phyloP scores from a whole-genome alignment of 805 yeast species.

The Wickerhamomyces hampshirensis region DNA sequence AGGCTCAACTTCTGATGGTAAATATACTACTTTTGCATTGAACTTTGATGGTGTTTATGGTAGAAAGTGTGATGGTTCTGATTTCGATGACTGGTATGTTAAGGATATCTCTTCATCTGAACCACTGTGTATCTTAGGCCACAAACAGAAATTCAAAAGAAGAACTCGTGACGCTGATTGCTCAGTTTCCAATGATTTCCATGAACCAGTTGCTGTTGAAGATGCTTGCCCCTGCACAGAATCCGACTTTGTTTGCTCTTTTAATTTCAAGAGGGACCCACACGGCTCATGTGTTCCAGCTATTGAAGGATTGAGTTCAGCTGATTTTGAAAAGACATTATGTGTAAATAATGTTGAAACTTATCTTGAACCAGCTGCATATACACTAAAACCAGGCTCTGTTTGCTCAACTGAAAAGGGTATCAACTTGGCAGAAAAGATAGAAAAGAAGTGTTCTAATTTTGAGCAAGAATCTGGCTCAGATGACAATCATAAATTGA shows the following conservation, averaged over 20 bases:
- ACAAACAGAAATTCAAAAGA: constrained; percentile 54
- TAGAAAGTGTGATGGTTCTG: constrained; percentile 35
- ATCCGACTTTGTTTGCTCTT: constrained; percentile 68
- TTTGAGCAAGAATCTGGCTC: constrained; percentile 12
- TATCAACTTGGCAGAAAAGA: constrained; percentile 11
- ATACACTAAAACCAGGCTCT: constrained; percentile 39
- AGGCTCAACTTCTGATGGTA: constrained; percentile 31
- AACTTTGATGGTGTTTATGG: constrained; percentile 56
- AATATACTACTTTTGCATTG: constrained; percentile 29
- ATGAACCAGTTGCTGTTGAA: constrained; percentile 36
- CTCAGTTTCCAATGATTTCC: constrained; percentile 32
- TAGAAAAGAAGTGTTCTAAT: constrained; percentile 18
- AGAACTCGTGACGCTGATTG: constrained; percentile 65
- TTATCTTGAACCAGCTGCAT: constrained; percentile 31
- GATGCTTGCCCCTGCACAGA: constrained; percentile 61
- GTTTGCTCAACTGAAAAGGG: constrained; percentile 34
- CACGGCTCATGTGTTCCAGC: constrained; percentile 46
- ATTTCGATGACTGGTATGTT: constrained; percentile 64
- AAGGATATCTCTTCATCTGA: constrained; percentile 28
- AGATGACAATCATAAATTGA: constrained; percentile 15
- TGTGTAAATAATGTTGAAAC: constrained; percentile 26
- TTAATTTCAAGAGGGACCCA: constrained; percentile 37
- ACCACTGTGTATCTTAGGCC: constrained; percentile 62
- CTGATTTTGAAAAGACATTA: constrained; percentile 17
- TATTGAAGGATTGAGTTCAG: constrained; percentile 17